These are phyloP conservation scores for Xylaria scruposa DNA, from an alignment of 495 filamentous ascomycete genomes.

Conservation along the genomic window DNA sequence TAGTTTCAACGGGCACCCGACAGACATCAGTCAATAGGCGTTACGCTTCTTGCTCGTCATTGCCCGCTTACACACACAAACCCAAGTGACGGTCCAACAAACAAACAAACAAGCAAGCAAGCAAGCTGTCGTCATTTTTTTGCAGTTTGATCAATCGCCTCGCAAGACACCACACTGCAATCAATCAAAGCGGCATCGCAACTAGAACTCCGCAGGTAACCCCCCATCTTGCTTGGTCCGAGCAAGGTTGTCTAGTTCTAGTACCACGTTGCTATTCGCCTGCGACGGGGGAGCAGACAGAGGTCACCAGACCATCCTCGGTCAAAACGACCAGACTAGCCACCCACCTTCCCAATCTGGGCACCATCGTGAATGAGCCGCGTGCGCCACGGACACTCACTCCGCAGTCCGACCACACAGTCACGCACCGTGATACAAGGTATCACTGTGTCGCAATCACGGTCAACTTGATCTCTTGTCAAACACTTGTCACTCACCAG, in stretches of 20 bases:
- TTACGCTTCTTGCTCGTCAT: not conserved
- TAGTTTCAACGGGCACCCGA: conserved; percentile 16
- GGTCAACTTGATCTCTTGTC: conserved; percentile 10
- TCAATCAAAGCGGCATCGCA: not conserved
- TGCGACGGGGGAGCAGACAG: conserved; percentile 3
- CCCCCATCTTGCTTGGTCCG: not conserved
- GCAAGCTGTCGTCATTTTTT: not conserved
- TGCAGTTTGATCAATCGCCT: not conserved
- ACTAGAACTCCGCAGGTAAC: not conserved
- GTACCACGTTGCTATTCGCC: conserved; percentile 25
- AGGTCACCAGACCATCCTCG: conserved; percentile 27
- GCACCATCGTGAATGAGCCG: conserved; percentile 18
- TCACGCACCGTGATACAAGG: conserved; percentile 17
- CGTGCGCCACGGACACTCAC: conserved; percentile 19
- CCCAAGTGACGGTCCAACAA: not conserved
- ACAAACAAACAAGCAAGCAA: too few relatives aligned
- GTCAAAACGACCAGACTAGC: conserved; percentile 23
- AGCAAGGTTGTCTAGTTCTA: conserved; percentile 15
- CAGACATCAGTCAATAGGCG: conserved; percentile 1
- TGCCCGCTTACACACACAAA: not conserved
- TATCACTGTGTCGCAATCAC: conserved; percentile 7
- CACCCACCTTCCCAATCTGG: conserved; percentile 29
- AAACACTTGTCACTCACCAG: conserved; percentile 1
- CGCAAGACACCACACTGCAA: not conserved
- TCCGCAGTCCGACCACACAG: not conserved